phyloP scores from a whole-genome alignment of 177 flowering plant species.

The Vitis hybrid region DNA sequence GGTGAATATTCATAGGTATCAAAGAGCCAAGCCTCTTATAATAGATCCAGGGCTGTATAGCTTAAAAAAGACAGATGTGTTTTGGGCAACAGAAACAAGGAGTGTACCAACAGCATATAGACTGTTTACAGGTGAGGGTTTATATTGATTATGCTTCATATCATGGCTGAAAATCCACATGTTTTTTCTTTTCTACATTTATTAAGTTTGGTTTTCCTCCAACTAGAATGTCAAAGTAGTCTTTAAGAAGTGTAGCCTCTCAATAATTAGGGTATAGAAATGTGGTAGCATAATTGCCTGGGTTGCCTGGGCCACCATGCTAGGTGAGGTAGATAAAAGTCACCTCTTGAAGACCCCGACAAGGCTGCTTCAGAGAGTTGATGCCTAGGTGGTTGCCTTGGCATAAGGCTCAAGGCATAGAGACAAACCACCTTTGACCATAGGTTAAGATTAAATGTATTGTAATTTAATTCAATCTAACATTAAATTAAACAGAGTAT shows the following conservation, averaged over 20 bases:
- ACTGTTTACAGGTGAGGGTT: constrained; percentile 74
- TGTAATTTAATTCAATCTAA: too few species aligned
- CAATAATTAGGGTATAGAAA: not conserved
- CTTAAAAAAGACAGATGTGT: constrained; percentile 66
- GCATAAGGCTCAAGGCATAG: too few species aligned
- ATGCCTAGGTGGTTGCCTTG: too few species aligned
- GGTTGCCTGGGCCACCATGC: too few species aligned
- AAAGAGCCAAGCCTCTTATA: constrained; percentile 83
- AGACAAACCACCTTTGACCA: too few species aligned
- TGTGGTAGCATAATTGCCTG: too few species aligned
- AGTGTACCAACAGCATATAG: constrained; percentile 72
- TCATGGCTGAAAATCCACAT: not conserved
- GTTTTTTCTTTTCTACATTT: not conserved
- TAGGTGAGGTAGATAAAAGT: too few species aligned
- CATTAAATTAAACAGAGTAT: too few species aligned
- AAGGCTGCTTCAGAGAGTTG: too few species aligned
- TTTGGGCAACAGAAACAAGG: constrained; percentile 70
- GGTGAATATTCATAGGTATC: constrained; percentile 38
- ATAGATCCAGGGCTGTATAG: constrained; percentile 87
- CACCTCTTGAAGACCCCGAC: too few species aligned
- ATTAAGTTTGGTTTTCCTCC: not conserved
- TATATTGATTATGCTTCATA: not conserved
- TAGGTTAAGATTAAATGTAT: too few species aligned
- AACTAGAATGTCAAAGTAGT: not conserved
- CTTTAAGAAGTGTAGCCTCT: not conserved